These are phyloP conservation scores for Chaetomium globosum DNA, from an alignment of 2,329 filamentous ascomycete genomes.

Conservation along the genomic window DNA sequence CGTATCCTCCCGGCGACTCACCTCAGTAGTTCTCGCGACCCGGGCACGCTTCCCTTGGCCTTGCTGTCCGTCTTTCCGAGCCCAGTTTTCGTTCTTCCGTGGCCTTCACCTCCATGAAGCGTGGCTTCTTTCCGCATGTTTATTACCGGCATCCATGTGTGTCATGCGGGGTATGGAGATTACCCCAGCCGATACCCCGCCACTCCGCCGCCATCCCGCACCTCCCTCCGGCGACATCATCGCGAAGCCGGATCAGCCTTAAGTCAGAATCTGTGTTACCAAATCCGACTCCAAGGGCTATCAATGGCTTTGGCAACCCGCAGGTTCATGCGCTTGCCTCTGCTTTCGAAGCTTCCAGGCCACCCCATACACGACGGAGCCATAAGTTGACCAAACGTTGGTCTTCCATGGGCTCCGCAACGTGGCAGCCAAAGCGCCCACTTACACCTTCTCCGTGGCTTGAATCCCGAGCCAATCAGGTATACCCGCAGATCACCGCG, in stretches of 20 bases:
- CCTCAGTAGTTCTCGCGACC: not conserved
- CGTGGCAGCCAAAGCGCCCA: conserved; percentile 26
- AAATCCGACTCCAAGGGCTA: not conserved
- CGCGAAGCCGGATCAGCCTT: not conserved
- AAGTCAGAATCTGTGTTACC: not conserved
- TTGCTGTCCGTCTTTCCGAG: not conserved
- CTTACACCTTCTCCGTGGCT: conserved; percentile 26
- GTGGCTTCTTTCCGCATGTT: not conserved
- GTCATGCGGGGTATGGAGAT: conserved; percentile 19
- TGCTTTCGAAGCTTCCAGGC: conserved; percentile 18
- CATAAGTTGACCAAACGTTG: conserved; percentile 1
- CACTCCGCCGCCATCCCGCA: conserved; percentile 28
- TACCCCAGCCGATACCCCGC: conserved; percentile 20
- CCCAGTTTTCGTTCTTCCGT: conserved; percentile 2
- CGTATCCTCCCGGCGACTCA: not conserved
- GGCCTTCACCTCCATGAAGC: not conserved
- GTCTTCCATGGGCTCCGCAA: conserved; percentile 22
- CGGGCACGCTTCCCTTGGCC: not conserved
- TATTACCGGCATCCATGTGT: conserved; percentile 13
- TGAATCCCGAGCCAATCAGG: conserved; percentile 18
- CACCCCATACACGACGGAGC: not conserved
- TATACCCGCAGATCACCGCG: conserved; percentile 12
- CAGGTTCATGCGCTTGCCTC: not conserved
- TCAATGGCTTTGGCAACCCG: not conserved
- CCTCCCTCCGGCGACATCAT: conserved; percentile 12